Evolutionary conservation across 768 basidiomycete species (phyloP).

Genomic region (Serpula lacrymans): DNA sequence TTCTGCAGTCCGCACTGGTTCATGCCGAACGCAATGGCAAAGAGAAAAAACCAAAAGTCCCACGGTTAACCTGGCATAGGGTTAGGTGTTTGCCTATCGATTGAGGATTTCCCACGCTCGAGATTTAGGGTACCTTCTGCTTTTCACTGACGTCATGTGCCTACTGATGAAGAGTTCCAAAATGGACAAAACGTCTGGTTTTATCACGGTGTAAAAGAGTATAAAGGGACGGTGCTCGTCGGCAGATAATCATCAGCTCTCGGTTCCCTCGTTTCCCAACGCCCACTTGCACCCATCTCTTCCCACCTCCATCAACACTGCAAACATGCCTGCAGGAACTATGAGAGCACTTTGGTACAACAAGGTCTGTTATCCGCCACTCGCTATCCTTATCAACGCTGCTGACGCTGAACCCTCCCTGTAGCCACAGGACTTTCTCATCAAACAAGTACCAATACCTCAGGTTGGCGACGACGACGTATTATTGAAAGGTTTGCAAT

Average conservation of each 20-base stretch:
- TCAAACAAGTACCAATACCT: conserved; percentile 68
- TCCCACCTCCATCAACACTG: background rate
- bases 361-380: conserved; percentile 38
- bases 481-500: conserved; percentile 59
- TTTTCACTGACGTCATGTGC: conserved; percentile 24
- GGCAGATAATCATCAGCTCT: conserved; percentile 6
- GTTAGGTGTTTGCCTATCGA: too few species aligned
- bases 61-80: background rate
- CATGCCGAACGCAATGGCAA: too few species aligned
- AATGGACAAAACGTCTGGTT: conserved; percentile 8
- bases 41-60: too few species aligned
- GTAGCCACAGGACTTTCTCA: conserved; percentile 64
- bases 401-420: conserved; percentile 13
- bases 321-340: conserved; percentile 51
- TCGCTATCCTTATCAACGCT: conserved; percentile 1
- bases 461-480: conserved; percentile 65
- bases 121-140: conserved; percentile 6
- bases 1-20: too few species aligned
- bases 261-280: background rate
- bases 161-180: conserved; percentile 13
- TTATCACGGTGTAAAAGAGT: conserved; percentile 11
- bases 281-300: background rate
- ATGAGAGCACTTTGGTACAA: conserved; percentile 80
- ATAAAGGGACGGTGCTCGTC: conserved; percentile 16
- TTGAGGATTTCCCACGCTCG: too few species aligned